Evolutionary conservation across 2,329 filamentous ascomycete genomes (phyloP), one percentile per base, ranked within the genome.

Genomic region (Monosporascus sp.): DNA sequence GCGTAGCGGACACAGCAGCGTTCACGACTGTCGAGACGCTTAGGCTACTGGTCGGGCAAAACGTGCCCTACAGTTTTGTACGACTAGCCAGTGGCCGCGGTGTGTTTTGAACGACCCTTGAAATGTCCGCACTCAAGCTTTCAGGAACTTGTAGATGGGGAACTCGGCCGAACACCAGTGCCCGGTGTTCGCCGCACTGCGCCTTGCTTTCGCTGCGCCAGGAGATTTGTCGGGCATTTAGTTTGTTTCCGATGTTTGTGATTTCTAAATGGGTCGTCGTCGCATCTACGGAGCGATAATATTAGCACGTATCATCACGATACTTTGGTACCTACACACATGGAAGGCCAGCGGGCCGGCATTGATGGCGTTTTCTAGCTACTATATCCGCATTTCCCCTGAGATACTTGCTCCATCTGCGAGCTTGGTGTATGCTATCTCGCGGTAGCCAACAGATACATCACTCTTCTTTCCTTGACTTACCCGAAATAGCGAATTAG

Each of bases 21-120:
- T 94, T 91, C 74, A 92, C 88, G 22, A 92, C 88, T 2, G 89
- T 93, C 5, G 88, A 94, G 72, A 93, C 86, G 48, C 72, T 94
- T 52, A 78, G 89, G 60, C 70, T 92, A 55, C 77, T 95, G 24
- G 88, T 93, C 11, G 90, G 90, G 9, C 89, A 94, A 72, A 94
- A 94, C 67, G 89, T 94, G 53, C 88, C 88, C 6, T 93, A 91
- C 70, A 91, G 89, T 71, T 95, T 95, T 74, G 90, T 94, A 43
- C 79, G 89, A 48, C 75, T 94, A 66, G 88, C 89, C 2, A 78
- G 78, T 48, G 79, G 79, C 2, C 70, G 77, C 22, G 73, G 72
- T 28, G 69, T 79, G 55, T 80, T 76, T 58, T 81, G 67, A 72
- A 47, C 14, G 48, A 48, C 28, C 28, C 31, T 51, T 44, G 38